Conservation (phyloP, 495 filamentous ascomycete species). For the Penicillium angulare region DNA sequence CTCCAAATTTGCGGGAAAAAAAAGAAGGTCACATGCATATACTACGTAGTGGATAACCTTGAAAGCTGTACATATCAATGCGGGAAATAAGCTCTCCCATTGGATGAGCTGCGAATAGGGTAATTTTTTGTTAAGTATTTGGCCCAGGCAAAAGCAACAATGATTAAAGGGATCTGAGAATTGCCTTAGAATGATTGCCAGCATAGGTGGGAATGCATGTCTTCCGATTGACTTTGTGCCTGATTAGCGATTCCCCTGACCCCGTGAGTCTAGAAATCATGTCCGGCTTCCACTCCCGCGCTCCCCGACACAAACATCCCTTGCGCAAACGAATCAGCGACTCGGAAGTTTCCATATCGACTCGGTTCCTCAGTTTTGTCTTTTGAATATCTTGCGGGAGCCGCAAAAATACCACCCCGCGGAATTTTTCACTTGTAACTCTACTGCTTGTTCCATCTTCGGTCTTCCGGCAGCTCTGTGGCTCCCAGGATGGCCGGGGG, state of each 20-base stretch:
- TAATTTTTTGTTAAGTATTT: no score
- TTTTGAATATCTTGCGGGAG: not conserved
- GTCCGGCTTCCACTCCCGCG: slow-evolving; percentile 15
- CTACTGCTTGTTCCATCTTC: not conserved
- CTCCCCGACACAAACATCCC: slow-evolving; percentile 22
- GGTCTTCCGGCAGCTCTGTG: not conserved
- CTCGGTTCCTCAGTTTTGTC: not conserved
- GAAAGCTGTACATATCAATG: not conserved
- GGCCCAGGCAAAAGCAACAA: no score
- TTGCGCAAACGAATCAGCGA: slow-evolving; percentile 20
- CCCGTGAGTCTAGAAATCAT: slow-evolving; percentile 18
- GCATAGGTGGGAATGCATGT: slow-evolving; percentile 7
- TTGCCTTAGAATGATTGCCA: not conserved
- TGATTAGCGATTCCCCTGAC: slow-evolving; percentile 22
- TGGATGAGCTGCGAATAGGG: no score
- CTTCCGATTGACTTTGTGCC: slow-evolving; percentile 15
- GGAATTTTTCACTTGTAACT: not conserved
- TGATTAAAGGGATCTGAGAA: not conserved
- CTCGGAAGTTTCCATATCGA: not conserved
- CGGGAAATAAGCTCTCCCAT: no score
- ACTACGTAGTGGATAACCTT: no score
- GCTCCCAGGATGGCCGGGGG: slow-evolving; percentile 9
- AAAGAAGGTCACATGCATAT: not conserved
- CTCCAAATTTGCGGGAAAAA: not conserved
- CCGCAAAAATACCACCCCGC: slow-evolving; percentile 4